phyloP scores from a whole-genome alignment of 176 grass and related monocot genomes.

The Raddia guianensis region DNA sequence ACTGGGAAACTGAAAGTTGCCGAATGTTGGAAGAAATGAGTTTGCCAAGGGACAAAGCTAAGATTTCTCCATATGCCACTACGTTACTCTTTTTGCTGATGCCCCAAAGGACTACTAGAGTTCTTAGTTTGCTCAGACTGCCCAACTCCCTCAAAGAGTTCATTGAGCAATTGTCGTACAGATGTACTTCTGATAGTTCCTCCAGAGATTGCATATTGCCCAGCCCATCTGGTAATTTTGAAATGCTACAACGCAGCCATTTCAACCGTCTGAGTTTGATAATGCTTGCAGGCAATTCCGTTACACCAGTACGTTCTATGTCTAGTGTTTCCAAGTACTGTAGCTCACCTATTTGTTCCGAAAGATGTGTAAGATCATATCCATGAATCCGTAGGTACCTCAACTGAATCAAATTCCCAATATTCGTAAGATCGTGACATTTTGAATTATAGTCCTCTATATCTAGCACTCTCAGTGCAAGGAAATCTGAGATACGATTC shows the following conservation, averaged over 20 bases:
- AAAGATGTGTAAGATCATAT: neutral
- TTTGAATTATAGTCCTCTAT: neutral
- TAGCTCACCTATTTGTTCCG: conserved; percentile 27
- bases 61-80: neutral
- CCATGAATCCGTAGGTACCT: neutral
- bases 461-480: conserved; percentile 4
- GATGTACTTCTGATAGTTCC: neutral
- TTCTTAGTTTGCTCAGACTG: conserved; percentile 3
- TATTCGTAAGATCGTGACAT: neutral
- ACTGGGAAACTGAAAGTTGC: neutral
- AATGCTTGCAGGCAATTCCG: conserved; percentile 1
- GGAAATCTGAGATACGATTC: neutral
- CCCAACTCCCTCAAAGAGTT: neutral
- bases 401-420: conserved; percentile 17
- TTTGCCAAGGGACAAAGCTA: conserved; percentile 6
- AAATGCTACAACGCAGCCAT: rapidly evolving
- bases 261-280: neutral
- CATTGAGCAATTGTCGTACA: neutral
- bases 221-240: neutral
- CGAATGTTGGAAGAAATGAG: neutral
- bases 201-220: conserved; percentile 12
- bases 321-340: conserved; percentile 22
- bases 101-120: neutral
- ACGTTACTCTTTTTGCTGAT: neutral
- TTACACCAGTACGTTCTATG: neutral